Evolutionary conservation across 2,329 filamentous ascomycete species (phyloP).

Genomic region (Acarospora socialis): DNA sequence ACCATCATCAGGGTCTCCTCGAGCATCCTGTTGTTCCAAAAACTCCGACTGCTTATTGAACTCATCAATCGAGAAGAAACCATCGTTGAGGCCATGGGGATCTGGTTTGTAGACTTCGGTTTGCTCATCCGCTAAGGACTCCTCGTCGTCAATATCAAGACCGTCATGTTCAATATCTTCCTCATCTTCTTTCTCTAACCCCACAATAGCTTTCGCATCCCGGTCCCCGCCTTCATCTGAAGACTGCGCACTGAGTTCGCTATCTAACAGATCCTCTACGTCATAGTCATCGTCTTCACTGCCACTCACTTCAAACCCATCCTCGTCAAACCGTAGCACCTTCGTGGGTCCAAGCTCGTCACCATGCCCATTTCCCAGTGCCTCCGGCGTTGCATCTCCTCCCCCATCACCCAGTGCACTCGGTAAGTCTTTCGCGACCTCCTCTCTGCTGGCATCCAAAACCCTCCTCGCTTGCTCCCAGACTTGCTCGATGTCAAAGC

Average conservation of each 20-base stretch:
- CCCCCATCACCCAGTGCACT: slow-evolving; percentile 18
- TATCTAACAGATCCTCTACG: slow-evolving; percentile 21
- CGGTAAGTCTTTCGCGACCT: slow-evolving; percentile 36
- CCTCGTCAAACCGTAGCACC: slow-evolving; percentile 27
- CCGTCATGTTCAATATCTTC: slow-evolving; percentile 23
- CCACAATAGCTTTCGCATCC: slow-evolving; percentile 17
- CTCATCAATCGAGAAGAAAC: slow-evolving; percentile 93
- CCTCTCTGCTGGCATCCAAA: slow-evolving; percentile 47
- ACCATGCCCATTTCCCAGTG: slow-evolving; percentile 1
- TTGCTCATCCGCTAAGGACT: slow-evolving; percentile 26
- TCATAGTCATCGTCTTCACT: slow-evolving; percentile 19
- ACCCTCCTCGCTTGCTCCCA: slow-evolving; percentile 89
- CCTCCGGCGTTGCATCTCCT: slow-evolving; percentile 3
- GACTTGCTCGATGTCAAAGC: slow-evolving; percentile 76
- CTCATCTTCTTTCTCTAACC: slow-evolving; percentile 21
- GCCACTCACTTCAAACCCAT: slow-evolving; percentile 24
- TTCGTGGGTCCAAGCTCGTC: slow-evolving; percentile 13
- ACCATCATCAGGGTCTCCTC: slow-evolving; percentile 60
- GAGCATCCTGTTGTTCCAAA: slow-evolving; percentile 71
- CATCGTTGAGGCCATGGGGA: slow-evolving; percentile 79
- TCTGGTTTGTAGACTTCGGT: slow-evolving; percentile 52
- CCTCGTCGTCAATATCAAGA: slow-evolving; percentile 23
- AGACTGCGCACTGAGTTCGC: slow-evolving; percentile 16
- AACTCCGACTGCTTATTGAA: slow-evolving; percentile 92
- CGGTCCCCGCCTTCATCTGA: slow-evolving; percentile 19